Percentiles rank a stretch among this genome's conserved stretches.
These are phyloP conservation scores for Clavispora carvajalis DNA, from an alignment of 805 yeast species.

Conservation along the genomic window DNA sequence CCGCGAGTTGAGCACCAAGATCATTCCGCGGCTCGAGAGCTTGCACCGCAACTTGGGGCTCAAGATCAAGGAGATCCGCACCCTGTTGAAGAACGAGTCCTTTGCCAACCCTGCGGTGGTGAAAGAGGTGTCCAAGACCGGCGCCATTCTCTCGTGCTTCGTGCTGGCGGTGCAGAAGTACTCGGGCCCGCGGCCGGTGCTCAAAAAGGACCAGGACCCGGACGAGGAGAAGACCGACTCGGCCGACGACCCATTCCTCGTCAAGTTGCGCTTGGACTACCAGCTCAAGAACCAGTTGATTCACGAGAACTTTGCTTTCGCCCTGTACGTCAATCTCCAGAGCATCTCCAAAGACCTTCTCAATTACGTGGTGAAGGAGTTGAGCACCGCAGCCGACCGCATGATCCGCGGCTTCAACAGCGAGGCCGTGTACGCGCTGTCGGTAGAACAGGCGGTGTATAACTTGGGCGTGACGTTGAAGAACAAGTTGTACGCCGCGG, in stretches of 20 bases:
- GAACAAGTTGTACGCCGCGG: slow-evolving; percentile 20
- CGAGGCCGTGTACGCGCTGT: slow-evolving; percentile 17
- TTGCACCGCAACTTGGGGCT: slow-evolving; percentile 29
- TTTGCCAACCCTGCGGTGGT: slow-evolving; percentile 33
- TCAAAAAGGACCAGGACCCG: slow-evolving; percentile 17
- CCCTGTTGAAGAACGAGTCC: slow-evolving; percentile 35
- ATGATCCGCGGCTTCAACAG: slow-evolving; percentile 25
- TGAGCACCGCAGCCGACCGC: slow-evolving; percentile 27
- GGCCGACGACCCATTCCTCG: slow-evolving; percentile 37
- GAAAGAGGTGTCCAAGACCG: slow-evolving; percentile 53
- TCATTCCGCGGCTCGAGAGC: slow-evolving; percentile 34
- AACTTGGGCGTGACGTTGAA: slow-evolving; percentile 23
- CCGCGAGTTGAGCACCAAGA: slow-evolving; percentile 27
- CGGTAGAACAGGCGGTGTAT: slow-evolving; percentile 12
- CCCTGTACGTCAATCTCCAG: slow-evolving; percentile 38
- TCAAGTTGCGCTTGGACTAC: slow-evolving; percentile 34
- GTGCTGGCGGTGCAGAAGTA: slow-evolving; percentile 30
- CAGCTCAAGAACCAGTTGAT: slow-evolving; percentile 38
- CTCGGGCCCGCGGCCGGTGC: slow-evolving; percentile 27
- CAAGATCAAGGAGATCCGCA: slow-evolving; percentile 39
- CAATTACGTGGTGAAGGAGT: slow-evolving; percentile 33
- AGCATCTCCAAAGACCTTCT: slow-evolving; percentile 36
- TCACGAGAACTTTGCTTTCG: slow-evolving; percentile 38
- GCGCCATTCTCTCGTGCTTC: slow-evolving; percentile 39
- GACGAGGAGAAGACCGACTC: slow-evolving; percentile 23